Base-by-base conservation (phyloP, 2,329 filamentous ascomycete species). In the Ophiostoma angusticollis region DNA sequence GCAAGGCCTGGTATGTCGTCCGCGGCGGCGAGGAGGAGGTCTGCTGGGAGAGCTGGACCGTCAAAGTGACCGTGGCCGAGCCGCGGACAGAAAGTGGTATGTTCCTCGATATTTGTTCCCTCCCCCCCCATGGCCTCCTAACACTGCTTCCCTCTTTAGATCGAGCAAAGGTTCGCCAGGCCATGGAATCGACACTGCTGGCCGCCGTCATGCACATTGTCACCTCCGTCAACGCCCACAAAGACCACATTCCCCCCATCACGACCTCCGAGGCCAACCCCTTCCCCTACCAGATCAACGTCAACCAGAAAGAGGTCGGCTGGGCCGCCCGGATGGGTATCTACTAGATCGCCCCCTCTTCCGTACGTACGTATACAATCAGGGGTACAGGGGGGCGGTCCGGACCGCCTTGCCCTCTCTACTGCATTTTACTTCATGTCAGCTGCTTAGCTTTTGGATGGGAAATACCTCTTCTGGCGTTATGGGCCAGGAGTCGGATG, bases 241-340 rank as follows among this genome's bases (percentile, higher is more conserved):
- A 93, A 58, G 84, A 93, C 53, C 91, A 96, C 59, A 96, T 98
- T 48, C 91, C 91, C 1, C 91, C 89, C 36, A 96, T 96, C 52
- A 95, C 86, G 8, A 91, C 86, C 17, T 86, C 79, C 54, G 84
- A 89, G 46, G 68, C 82, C 34, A 96, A 96, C 57, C 89, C 91
- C 0, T 98, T 96, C 54, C 89, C 89, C 1, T 96, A 93, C 60
- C 81, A 87, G 58, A 93, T 96, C 54, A 73, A 80, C 45, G 76
- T 96, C 43, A 91, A 93, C 54, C 84, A 84, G 41, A 84, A 84
- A 53, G 71, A 78, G 43, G 78, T 82, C 33, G 43, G 45, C 36
- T 43, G 85, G 84, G 76, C 83, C 35, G 74, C 79, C 41, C 71
- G 83, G 28, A 85, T 89, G 61, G 81, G 84, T 19, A 75, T 85